These are phyloP conservation scores for Sporothrix luriei DNA, from an alignment of 2,329 filamentous ascomycete species.

Conservation along the genomic window DNA sequence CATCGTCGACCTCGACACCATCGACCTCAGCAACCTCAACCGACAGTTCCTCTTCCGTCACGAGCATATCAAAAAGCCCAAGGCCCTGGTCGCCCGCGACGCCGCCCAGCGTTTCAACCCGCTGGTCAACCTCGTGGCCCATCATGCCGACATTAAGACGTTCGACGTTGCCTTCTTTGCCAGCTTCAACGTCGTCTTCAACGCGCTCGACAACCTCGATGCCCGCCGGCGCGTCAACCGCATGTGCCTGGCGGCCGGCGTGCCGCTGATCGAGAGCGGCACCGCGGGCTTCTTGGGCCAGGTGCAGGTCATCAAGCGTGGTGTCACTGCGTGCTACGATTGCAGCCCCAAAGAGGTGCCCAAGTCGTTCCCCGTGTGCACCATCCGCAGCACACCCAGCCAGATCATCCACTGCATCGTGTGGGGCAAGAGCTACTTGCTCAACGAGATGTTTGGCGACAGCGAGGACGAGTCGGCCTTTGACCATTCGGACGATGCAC, in stretches of 20 bases:
- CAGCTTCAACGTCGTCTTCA: constrained; percentile 84
- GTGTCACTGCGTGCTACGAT: constrained; percentile 92
- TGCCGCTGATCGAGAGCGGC: constrained; percentile 92
- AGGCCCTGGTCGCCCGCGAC: constrained; percentile 75
- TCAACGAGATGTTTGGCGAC: constrained; percentile 90
- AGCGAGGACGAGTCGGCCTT: constrained; percentile 84
- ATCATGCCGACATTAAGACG: constrained; percentile 95
- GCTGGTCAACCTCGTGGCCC: constrained; percentile 78
- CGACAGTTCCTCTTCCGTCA: constrained; percentile 95
- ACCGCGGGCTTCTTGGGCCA: constrained; percentile 98
- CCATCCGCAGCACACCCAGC: constrained; percentile 92
- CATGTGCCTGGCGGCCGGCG: constrained; percentile 91
- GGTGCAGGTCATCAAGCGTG: constrained; percentile 94
- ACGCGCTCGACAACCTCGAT: constrained; percentile 93
- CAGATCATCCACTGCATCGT: constrained; percentile 99
- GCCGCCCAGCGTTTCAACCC: constrained; percentile 90
- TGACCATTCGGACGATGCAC: constrained; percentile 76
- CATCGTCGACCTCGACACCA: constrained; percentile 95
- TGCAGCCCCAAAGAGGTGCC: constrained; percentile 87
- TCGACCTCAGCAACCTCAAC: constrained; percentile 96
- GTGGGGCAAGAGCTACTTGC: constrained; percentile 95
- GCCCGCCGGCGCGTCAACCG: constrained; percentile 93
- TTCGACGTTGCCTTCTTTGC: constrained; percentile 91
- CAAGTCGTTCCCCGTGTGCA: constrained; percentile 94
- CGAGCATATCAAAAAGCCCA: constrained; percentile 97